Evolutionary conservation across 1,139 yeast species (phyloP).

Genomic region (Martiniozyma asiatica): DNA sequence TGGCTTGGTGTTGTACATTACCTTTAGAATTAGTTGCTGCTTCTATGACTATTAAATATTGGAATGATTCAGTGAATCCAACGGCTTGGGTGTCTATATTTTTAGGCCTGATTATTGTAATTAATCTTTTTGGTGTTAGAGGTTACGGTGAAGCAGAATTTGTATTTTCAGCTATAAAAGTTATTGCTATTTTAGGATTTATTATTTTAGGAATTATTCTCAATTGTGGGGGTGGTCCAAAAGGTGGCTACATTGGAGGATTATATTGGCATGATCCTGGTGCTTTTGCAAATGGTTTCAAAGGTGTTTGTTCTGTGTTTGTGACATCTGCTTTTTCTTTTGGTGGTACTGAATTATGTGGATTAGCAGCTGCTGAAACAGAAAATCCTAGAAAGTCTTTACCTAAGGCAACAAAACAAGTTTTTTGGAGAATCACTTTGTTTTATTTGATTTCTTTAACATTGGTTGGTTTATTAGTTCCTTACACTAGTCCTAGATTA

Average conservation of each 20-base stretch:
- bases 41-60: slow-evolving; percentile 48
- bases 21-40: slow-evolving; percentile 63
- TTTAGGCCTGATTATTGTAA: slow-evolving; percentile 39
- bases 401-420: slow-evolving; percentile 57
- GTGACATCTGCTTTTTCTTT: slow-evolving; percentile 42
- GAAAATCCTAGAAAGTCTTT: slow-evolving; percentile 52
- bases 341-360: slow-evolving; percentile 63
- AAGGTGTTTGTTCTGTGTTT: slow-evolving; percentile 34
- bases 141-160: slow-evolving; percentile 60
- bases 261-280: slow-evolving; percentile 47
- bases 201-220: slow-evolving; percentile 54
- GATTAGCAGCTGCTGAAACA: slow-evolving; percentile 73
- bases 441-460: slow-evolving; percentile 47
- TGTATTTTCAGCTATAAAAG: slow-evolving; percentile 42
- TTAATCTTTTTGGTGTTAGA: slow-evolving; percentile 45
- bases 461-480: slow-evolving; percentile 43
- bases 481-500: slow-evolving; percentile 40
- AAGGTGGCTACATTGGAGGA: slow-evolving; percentile 43
- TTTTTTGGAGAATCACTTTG: slow-evolving; percentile 52
- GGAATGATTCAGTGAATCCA: slow-evolving; percentile 43
- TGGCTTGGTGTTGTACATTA: slow-evolving; percentile 51
- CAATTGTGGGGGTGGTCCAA: slow-evolving; percentile 45
- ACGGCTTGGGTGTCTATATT: slow-evolving; percentile 57
- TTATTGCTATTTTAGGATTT: slow-evolving; percentile 50
- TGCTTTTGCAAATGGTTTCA: slow-evolving; percentile 38